Evolutionary conservation across 2,329 filamentous ascomycete genomes (phyloP), one percentile per base, ranked within the genome.

Genomic region (Alternaria hordeiaustralica): DNA sequence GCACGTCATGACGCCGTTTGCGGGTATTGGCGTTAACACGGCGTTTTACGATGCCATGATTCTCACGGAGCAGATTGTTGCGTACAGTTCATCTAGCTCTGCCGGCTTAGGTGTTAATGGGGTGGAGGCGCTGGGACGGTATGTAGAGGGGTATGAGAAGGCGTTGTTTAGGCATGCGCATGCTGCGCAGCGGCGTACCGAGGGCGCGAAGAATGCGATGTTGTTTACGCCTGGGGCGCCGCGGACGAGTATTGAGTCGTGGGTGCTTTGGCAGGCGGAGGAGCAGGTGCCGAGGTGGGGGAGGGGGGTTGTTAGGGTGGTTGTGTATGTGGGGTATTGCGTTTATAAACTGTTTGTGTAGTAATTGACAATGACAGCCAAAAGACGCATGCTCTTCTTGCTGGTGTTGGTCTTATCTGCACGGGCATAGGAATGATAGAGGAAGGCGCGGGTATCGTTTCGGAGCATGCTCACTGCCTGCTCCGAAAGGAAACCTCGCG

Each of bases 211-310:
- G 70, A 75, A 78, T 28, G 77, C 82, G 43, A 85, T 83, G 82
- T 80, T 87, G 68, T 84, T 84, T 62, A 85, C 82, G 0, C 78
- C 80, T 4, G 82, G 81, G 3, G 81, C 82, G 10, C 85, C 85
- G 18, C 74, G 81, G 47, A 73, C 78, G 5, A 75, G 80, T 15
- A 82, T 87, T 57, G 80, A 83, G 23, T 78, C 67, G 25, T 82
- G 64, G 61, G 46, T 71, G 4, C n/a, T 67, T 4, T 58, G 72
- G 50, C 64, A 68, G 28, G 47, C 54, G 12, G 73, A 66, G 44
- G 55, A 47, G 13, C 68, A 69, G 4, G 11, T 62, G 4, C 67
- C 73, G 2, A 4, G 2, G 6, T 75, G 71, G 71, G 7, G 55
- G n/a, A 68, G 69, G 58, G 67, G 61, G 0, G 9, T 76, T 9